Evolutionary conservation across 2,329 filamentous ascomycete genomes (phyloP).

Genomic region (Hymenoscyphus fructigenus): DNA sequence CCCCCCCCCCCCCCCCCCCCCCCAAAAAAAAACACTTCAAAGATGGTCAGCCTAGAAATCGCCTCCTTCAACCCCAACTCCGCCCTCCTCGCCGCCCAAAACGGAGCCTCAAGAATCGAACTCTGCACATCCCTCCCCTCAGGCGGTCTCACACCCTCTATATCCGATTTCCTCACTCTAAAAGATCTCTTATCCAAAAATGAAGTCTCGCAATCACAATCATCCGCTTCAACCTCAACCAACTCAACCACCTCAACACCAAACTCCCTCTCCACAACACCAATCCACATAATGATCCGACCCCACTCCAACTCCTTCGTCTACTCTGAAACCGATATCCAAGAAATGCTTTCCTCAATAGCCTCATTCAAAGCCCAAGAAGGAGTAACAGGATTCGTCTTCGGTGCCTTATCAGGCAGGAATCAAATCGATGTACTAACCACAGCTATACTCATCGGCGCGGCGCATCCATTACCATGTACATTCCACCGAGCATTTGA

Average conservation of each 20-base stretch:
- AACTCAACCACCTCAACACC: not conserved
- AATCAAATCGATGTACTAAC: constrained; percentile 41
- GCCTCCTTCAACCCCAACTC: constrained; percentile 48
- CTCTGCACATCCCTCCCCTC: constrained; percentile 43
- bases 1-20: too few species aligned
- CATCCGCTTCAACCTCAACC: not conserved
- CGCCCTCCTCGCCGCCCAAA: constrained; percentile 41
- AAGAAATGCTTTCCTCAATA: constrained; percentile 45
- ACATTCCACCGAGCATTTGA: constrained; percentile 58
- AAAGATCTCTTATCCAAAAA: constrained; percentile 3
- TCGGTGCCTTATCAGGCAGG: constrained; percentile 44
- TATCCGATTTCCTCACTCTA: constrained; percentile 30
- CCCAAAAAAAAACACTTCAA: not conserved
- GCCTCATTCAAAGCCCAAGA: constrained; percentile 33
- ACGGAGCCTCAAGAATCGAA: constrained; percentile 52
- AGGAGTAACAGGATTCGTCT: constrained; percentile 49
- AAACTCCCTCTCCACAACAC: constrained; percentile 31
- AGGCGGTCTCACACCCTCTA: constrained; percentile 44
- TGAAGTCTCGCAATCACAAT: constrained; percentile 10
- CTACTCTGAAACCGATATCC: constrained; percentile 44
- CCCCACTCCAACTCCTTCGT: constrained; percentile 47
- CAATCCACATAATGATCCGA: constrained; percentile 54
- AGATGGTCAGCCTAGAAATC: constrained; percentile 43
- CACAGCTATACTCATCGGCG: too few species aligned
- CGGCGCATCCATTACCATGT: constrained; percentile 43